Conservation (phyloP, 1,284 basidiomycete species). For the Kwoniella shivajii region DNA sequence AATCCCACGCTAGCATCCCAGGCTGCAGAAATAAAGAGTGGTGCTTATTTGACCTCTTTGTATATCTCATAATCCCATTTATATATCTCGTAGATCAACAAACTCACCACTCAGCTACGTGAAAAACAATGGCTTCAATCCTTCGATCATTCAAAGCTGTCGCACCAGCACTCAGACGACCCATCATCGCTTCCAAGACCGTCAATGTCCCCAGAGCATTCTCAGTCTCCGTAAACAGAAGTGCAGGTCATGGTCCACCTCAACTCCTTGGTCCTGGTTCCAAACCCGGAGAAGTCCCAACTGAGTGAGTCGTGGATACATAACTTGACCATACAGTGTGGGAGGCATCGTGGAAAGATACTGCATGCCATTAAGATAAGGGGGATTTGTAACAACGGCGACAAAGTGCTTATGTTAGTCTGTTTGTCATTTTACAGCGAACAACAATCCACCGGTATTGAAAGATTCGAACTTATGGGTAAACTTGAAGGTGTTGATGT, state of each 20-base stretch:
- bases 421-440: conserved; percentile 53
- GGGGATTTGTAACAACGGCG: no score
- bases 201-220: conserved; percentile 37
- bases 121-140: conserved; percentile 37
- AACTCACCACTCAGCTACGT: conserved; percentile 13
- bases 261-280: conserved; percentile 47
- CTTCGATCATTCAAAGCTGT: conserved; percentile 42
- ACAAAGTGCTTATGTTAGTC: no score
- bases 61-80: background rate
- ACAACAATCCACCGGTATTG: conserved; percentile 92
- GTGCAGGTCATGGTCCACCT: conserved; percentile 37
- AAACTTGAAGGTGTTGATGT: conserved; percentile 85
- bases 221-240: conserved; percentile 40
- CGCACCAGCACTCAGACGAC: conserved; percentile 21
- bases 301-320: conserved; percentile 54
- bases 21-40: no score
- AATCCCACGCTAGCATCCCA: no score
- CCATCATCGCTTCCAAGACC: conserved; percentile 26
- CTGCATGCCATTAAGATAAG: no score
- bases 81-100: background rate
- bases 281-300: conserved; percentile 49
- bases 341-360: no score
- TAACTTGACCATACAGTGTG: no score
- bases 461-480: conserved; percentile 89
- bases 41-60: background rate